Base-by-base conservation (phyloP, 768 basidiomycete species). In the Leccinellum luteum region DNA sequence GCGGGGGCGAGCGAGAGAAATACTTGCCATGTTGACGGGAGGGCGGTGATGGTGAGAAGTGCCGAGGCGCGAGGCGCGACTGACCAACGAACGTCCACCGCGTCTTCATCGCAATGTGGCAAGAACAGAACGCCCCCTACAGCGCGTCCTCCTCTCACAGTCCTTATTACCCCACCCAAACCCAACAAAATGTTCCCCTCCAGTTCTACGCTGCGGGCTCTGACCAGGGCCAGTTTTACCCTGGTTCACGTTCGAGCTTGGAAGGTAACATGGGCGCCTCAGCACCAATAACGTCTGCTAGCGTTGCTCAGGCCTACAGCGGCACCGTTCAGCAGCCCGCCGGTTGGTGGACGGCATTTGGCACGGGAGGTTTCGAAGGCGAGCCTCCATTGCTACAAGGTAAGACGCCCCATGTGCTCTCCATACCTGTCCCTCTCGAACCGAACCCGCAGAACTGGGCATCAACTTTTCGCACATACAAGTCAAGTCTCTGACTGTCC, bases 381-480 rank as follows among this genome's bases (percentile, higher is more conserved):
- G 97, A 99, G 68, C 92, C 94, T 50, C 94, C 96, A 34, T 75
- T 99, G 67, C 82, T 99, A 52, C 87, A 99, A 85, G 96, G 96
- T 93, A 62, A 65, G 79, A 34, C 23, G 6, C 48, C 28, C 0
- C 23, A 12, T 31, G 30, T 31, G 27, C 10, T 38, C 32, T 38
- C 54, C 15, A 45, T 41, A 4, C 4, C 3, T 6, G 9, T n/a
- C 48, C n/a, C 14, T 49, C 17, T 51, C 49, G 35, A 52, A 52
- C 52, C 35, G 35, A 35, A 25, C 52, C 19, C 13, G 14, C 66
- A 98, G 97, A 98, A 71, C 85, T 99, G 34, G 97, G 97, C 41
- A 95, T 99, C 71, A 98, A 99, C 76, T 97, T 98, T 64, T 85
- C 86, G 34, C 97, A 99, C 71, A 98, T 99, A 74, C 84, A 89